Evolutionary conservation across 768 basidiomycete genomes (phyloP).

Genomic region (Tulasnella sp.): DNA sequence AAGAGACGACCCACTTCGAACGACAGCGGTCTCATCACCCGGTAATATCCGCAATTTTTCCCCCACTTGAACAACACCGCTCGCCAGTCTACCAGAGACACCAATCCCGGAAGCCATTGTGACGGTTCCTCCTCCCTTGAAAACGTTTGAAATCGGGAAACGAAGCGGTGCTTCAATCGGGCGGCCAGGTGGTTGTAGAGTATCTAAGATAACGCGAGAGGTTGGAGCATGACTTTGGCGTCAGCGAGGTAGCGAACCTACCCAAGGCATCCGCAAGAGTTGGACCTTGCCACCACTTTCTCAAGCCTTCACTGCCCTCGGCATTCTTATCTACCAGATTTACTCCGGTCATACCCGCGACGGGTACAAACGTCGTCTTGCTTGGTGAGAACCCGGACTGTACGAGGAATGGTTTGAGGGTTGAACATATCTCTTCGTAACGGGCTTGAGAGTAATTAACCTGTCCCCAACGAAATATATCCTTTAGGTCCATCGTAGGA

Average conservation of each 20-base stretch:
- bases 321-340: conserved; percentile 57
- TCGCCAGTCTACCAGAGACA: conserved; percentile 74
- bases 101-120: conserved; percentile 57
- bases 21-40: conserved; percentile 80
- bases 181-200: conserved; percentile 69
- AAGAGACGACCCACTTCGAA: conserved; percentile 41
- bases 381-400: conserved; percentile 79
- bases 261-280: conserved; percentile 80
- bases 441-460: conserved; percentile 80
- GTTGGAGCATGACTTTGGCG: background rate
- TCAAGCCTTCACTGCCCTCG: conserved; percentile 42
- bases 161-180: conserved; percentile 71
- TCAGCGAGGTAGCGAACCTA: conserved; percentile 37
- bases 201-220: conserved; percentile 41
- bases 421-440: conserved; percentile 73
- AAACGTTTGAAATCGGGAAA: conserved; percentile 90
- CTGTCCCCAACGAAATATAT: conserved; percentile 37
- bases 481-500: background rate
- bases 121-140: conserved; percentile 61
- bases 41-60: conserved; percentile 81
- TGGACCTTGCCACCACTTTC: conserved; percentile 76
- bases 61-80: conserved; percentile 87
- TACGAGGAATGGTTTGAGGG: conserved; percentile 68
- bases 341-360: conserved; percentile 82
- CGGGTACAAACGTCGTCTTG: conserved; percentile 79